These are phyloP conservation scores for Fusarium napiforme DNA, from an alignment of 2,329 filamentous ascomycete genomes.

Conservation along the genomic window DNA sequence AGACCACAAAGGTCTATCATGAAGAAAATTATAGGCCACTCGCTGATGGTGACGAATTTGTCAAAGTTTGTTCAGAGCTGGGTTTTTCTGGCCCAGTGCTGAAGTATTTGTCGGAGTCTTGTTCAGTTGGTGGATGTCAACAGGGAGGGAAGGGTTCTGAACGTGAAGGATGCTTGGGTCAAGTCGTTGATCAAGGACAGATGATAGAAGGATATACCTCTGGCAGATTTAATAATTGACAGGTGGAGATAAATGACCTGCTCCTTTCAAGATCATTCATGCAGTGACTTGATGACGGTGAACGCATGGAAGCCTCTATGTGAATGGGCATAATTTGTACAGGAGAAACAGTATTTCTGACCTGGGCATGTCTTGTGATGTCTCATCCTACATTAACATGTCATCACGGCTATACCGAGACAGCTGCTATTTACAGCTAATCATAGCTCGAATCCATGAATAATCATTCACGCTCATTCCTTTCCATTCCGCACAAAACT, in stretches of 20 bases:
- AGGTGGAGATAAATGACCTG: neutral
- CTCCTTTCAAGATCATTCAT: neutral
- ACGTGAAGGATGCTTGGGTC: neutral
- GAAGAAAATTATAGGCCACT: neutral
- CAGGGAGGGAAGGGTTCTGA: neutral
- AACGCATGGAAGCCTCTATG: neutral
- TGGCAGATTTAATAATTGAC: constrained; percentile 13
- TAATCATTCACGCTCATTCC: neutral
- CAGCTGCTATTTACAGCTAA: constrained; percentile 1
- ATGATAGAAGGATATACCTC: constrained; percentile 32
- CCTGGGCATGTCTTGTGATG: neutral
- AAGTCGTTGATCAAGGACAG: neutral
- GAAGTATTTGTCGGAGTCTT: constrained; percentile 8
- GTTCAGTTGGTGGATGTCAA: constrained; percentile 5
- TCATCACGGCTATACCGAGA: neutral
- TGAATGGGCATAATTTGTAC: neutral
- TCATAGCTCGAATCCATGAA: constrained; percentile 19
- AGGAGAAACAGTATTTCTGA: neutral
- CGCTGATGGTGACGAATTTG: neutral
- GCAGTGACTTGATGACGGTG: neutral
- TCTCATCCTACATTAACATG: constrained; percentile 15
- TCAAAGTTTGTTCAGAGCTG: neutral
- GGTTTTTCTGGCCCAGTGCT: neutral
- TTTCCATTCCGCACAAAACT: constrained; percentile 12
- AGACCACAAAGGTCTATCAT: neutral